These are phyloP conservation scores for Endocladia muricata DNA, from an alignment of 31 red algal genomes.

Conservation along the genomic window DNA sequence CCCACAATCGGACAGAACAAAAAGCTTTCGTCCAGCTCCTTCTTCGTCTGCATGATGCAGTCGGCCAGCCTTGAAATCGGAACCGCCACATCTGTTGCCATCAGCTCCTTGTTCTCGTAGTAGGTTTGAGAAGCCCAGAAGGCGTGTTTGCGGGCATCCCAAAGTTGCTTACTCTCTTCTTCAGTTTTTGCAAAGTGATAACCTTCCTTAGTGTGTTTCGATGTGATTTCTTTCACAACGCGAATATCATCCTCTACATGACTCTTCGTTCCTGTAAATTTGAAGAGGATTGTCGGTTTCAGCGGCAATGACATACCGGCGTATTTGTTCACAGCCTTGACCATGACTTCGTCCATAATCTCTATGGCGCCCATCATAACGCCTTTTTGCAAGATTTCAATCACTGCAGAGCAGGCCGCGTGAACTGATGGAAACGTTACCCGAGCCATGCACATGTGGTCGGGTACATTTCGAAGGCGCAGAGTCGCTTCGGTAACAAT, in stretches of 20 bases:
- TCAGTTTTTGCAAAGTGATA: slow-evolving; percentile 62
- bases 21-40: slow-evolving; percentile 82
- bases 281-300: slow-evolving; percentile 88
- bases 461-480: slow-evolving; percentile 68
- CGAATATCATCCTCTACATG: slow-evolving; percentile 74
- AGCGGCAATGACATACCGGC: slow-evolving; percentile 37
- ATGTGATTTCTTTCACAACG: slow-evolving; percentile 66
- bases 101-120: slow-evolving; percentile 71
- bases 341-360: slow-evolving; percentile 91
- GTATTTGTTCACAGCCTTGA: slow-evolving; percentile 89
- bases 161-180: slow-evolving; percentile 86
- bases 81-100: slow-evolving; percentile 95
- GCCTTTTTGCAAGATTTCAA: slow-evolving; percentile 79
- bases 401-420: slow-evolving; percentile 71
- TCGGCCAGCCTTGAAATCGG: slow-evolving; percentile 93
- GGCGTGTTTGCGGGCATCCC: slow-evolving; percentile 87
- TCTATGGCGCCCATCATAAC: slow-evolving; percentile 79
- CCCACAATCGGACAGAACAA: slow-evolving; percentile 92
- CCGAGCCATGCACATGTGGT: slow-evolving; percentile 67
- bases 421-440: slow-evolving; percentile 82
- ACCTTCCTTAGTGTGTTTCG: slow-evolving; percentile 49
- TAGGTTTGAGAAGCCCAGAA: slow-evolving; percentile 82
- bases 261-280: slow-evolving; percentile 70
- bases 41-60: slow-evolving; percentile 85
- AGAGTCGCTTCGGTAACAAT: slow-evolving; percentile 93